A percentile compares a stretch with the other conserved stretches of the same genome.
Evolutionary conservation across 305 asterid species (phyloP).

Genomic region (Fraxinus sp.): DNA sequence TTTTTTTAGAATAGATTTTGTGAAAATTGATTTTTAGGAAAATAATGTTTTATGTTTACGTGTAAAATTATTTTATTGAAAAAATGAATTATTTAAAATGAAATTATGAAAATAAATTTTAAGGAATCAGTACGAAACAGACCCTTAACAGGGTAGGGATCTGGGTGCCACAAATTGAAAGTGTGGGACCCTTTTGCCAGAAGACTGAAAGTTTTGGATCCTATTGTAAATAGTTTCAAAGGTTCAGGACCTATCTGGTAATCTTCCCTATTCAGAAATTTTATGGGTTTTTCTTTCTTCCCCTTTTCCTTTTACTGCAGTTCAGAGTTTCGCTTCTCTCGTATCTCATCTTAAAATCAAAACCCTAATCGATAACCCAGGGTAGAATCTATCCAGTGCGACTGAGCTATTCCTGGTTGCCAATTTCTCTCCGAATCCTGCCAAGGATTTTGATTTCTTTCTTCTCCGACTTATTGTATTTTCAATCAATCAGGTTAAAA

Average conservation of each 20-base stretch:
- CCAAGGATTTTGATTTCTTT: not conserved
- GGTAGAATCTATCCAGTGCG: not conserved
- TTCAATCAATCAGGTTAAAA: not conserved
- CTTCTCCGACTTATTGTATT: not conserved
- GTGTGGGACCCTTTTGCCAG: not conserved
- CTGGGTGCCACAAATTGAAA: not conserved
- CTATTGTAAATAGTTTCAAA: not conserved
- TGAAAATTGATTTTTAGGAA: not conserved
- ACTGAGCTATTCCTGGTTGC: not conserved
- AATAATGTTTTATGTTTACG: too few relatives aligned
- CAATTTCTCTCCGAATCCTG: not conserved
- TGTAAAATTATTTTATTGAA: too few relatives aligned
- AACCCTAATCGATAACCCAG: not conserved
- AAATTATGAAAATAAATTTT: not conserved
- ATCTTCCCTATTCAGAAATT: not conserved
- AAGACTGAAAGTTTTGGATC: not conserved
- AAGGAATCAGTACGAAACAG: not conserved
- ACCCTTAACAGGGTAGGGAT: not conserved
- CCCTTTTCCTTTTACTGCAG: not conserved
- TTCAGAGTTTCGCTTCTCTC: not conserved
- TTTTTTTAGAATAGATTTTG: not conserved
- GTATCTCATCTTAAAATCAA: not conserved
- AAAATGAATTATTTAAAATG: too few relatives aligned
- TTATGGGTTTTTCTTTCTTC: not conserved
- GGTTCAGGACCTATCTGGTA: not conserved